Conservation (phyloP, 2,329 filamentous ascomycete genomes). For the Claviceps arundinis region DNA sequence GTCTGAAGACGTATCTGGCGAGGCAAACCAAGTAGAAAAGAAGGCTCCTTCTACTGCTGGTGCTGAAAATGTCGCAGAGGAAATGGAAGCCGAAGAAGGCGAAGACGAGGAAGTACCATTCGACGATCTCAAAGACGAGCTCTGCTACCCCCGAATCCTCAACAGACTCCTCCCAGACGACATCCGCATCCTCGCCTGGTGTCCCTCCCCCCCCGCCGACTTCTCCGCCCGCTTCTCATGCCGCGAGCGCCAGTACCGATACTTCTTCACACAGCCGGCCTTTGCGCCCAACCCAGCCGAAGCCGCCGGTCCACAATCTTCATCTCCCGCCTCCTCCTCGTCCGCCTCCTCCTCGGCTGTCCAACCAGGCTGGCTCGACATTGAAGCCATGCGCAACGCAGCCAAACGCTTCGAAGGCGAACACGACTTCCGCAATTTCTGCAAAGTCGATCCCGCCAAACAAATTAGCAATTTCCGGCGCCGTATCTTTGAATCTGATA, state of each 20-base stretch:
- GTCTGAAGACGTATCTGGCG: conserved; percentile 13
- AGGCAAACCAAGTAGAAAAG: conserved; percentile 10
- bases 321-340: not conserved
- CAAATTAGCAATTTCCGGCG: conserved; percentile 75
- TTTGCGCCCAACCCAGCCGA: conserved; percentile 46
- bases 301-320: conserved; percentile 7
- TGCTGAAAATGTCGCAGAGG: not conserved
- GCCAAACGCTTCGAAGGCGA: conserved; percentile 68
- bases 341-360: conserved; percentile 13
- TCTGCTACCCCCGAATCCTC: conserved; percentile 69
- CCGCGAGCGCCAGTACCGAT: conserved; percentile 79
- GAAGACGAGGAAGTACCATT: conserved; percentile 15
- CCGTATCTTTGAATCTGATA: conserved; percentile 65
- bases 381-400: conserved; percentile 72
- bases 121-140: conserved; percentile 67
- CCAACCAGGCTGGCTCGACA: conserved; percentile 68
- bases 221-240: conserved; percentile 93
- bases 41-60: conserved; percentile 1
- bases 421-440: conserved; percentile 95
- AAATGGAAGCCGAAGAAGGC: not conserved
- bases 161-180: conserved; percentile 82
- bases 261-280: conserved; percentile 94
- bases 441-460: conserved; percentile 83
- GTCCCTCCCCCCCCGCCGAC: conserved; percentile 59
- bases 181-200: conserved; percentile 89